Evolutionary conservation across 2,329 filamentous ascomycete species (phyloP).

Genomic region (Colletotrichum lentis): DNA sequence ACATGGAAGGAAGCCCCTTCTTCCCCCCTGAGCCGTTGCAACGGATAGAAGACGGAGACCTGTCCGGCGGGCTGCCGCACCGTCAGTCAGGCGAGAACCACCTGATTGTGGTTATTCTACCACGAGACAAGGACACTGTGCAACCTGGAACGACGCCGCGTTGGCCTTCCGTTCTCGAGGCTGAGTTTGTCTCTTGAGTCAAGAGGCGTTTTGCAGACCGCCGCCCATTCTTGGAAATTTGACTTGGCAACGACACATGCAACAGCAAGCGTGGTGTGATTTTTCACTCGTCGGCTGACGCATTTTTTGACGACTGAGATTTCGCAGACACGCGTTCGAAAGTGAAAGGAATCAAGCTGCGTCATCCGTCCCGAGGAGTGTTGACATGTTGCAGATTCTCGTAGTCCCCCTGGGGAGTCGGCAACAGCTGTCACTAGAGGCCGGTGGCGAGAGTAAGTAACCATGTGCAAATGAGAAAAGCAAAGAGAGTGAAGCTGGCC

Average conservation of each 20-base stretch:
- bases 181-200: neutral
- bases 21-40: conserved; percentile 7
- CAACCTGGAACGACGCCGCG: too few species aligned
- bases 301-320: neutral
- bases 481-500: too few species aligned
- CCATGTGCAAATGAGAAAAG: neutral
- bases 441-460: neutral
- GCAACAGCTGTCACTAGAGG: neutral
- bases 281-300: neutral
- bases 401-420: too few species aligned
- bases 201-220: neutral
- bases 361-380: neutral
- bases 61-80: neutral
- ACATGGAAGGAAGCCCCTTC: conserved; percentile 4
- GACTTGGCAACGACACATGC: neutral
- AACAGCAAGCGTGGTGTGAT: neutral
- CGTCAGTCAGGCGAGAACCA: neutral
- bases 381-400: too few species aligned
- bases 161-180: neutral
- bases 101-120: too few species aligned
- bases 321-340: neutral
- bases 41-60: neutral
- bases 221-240: too few species aligned
- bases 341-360: neutral
- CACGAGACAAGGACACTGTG: neutral